phyloP scores from a whole-genome alignment of 2,329 filamentous ascomycete species.

The Trichoderma guizhouense region DNA sequence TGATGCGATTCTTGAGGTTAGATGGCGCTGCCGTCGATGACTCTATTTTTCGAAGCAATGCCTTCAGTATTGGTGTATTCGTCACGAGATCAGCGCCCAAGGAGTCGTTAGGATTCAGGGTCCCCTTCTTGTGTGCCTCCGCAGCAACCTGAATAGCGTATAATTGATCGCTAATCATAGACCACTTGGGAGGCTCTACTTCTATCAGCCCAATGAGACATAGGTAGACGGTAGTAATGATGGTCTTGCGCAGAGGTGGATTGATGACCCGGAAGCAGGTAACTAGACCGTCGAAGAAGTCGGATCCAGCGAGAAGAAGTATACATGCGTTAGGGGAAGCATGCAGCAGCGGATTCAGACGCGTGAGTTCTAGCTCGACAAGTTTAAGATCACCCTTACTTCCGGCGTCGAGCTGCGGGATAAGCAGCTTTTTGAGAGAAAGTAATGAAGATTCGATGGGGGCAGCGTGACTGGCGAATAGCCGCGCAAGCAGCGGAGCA shows the following conservation, averaged over 20 bases:
- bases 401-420: constrained; percentile 60
- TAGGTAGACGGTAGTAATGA: constrained; percentile 72
- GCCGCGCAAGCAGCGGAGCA: constrained; percentile 44
- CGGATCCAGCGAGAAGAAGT: constrained; percentile 77
- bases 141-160: constrained; percentile 74
- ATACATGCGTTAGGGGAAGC: constrained; percentile 54
- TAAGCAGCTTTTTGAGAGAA: constrained; percentile 59
- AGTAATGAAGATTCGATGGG: constrained; percentile 54
- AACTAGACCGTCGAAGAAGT: constrained; percentile 77
- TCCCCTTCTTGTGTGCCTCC: constrained; percentile 57
- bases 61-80: constrained; percentile 69
- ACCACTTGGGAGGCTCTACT: constrained; percentile 63
- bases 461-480: constrained; percentile 52
- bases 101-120: constrained; percentile 59
- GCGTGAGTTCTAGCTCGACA: constrained; percentile 53
- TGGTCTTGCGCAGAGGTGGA: constrained; percentile 59
- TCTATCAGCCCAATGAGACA: constrained; percentile 69
- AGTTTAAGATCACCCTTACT: constrained; percentile 52
- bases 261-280: constrained; percentile 63
- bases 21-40: constrained; percentile 47
- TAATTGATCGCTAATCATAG: constrained; percentile 76
- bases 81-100: constrained; percentile 81
- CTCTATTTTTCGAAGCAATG: constrained; percentile 55
- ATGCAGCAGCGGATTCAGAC: constrained; percentile 62
- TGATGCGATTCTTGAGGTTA: constrained; percentile 58